Evolutionary conservation across 2,329 filamentous ascomycete species (phyloP).

Genomic region (Colletotrichum zoysiae): DNA sequence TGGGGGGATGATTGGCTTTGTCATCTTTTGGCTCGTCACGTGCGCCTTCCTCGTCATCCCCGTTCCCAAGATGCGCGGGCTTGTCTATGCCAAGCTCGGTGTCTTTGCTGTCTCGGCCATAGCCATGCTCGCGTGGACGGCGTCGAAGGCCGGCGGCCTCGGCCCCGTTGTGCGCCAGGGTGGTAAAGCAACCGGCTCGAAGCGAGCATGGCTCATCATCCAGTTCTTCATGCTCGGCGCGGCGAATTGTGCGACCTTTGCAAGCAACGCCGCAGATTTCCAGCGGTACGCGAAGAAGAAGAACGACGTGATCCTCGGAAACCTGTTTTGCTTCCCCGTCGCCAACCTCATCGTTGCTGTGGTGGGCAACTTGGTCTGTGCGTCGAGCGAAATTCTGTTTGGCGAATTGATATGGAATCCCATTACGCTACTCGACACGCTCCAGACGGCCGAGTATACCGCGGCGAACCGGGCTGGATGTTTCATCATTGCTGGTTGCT

Average conservation of each 20-base stretch:
- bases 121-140: conserved; percentile 62
- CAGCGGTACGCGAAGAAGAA: conserved; percentile 57
- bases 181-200: conserved; percentile 62
- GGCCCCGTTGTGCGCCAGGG: conserved; percentile 70
- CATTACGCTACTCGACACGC: conserved; percentile 50
- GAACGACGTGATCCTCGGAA: conserved; percentile 56
- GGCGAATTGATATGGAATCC: conserved; percentile 44
- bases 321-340: conserved; percentile 56
- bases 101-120: conserved; percentile 54
- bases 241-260: conserved; percentile 53
- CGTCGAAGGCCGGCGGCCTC: conserved; percentile 85
- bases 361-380: conserved; percentile 55
- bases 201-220: conserved; percentile 53
- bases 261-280: conserved; percentile 57
- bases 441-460: conserved; percentile 52
- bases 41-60: conserved; percentile 55
- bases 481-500: conserved; percentile 56
- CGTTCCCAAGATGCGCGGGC: conserved; percentile 43
- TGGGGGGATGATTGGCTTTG: conserved; percentile 57
- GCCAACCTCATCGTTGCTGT: conserved; percentile 54
- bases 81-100: conserved; percentile 46
- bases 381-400: conserved; percentile 41
- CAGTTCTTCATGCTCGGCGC: conserved; percentile 54
- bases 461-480: conserved; percentile 52
- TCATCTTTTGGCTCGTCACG: conserved; percentile 56